Percentiles rank a stretch among this genome's conserved stretches.
phyloP scores from a whole-genome alignment of 306 rosid genomes.

The Trichosanthes cucumerina region DNA sequence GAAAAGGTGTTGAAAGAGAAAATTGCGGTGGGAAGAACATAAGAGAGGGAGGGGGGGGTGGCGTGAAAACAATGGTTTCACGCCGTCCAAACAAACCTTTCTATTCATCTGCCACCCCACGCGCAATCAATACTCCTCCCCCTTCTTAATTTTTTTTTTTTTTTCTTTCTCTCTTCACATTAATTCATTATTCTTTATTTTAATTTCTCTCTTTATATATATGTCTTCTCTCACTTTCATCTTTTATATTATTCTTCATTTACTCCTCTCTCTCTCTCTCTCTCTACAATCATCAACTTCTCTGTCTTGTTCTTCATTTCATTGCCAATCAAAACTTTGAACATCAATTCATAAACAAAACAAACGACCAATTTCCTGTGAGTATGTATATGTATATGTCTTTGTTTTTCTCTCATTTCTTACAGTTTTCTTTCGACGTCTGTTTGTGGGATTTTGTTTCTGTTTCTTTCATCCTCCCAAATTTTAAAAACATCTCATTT shows the following conservation, averaged over 20 bases:
- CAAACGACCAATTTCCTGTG: not conserved
- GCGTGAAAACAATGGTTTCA: constrained; percentile 81
- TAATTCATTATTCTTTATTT: too few species aligned
- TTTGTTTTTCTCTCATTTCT: not conserved
- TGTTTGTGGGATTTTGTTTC: constrained; percentile 2
- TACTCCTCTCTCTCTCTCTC: not conserved
- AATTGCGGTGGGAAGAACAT: constrained; percentile 32
- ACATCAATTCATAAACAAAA: not conserved
- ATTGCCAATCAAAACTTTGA: not conserved
- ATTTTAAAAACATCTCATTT: too few species aligned
- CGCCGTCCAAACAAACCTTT: constrained; percentile 92
- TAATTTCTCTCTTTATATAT: not conserved
- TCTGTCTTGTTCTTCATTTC: not conserved
- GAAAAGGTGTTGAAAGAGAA: constrained; percentile 31
- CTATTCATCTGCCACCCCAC: constrained; percentile 68
- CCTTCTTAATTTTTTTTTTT: not conserved
- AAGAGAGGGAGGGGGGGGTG: constrained; percentile 35
- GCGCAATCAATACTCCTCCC: constrained; percentile 60
- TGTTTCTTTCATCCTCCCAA: too few species aligned
- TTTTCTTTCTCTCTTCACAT: too few species aligned
- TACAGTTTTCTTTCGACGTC: not conserved
- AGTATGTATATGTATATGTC: not conserved
- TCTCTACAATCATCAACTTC: not conserved
- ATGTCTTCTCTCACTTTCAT: not conserved
- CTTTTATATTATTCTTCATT: not conserved